A percentile compares a stretch with the other conserved stretches of the same genome.
Conservation (phyloP, 306 rosid genomes). For the Begonia loranthoides region DNA sequence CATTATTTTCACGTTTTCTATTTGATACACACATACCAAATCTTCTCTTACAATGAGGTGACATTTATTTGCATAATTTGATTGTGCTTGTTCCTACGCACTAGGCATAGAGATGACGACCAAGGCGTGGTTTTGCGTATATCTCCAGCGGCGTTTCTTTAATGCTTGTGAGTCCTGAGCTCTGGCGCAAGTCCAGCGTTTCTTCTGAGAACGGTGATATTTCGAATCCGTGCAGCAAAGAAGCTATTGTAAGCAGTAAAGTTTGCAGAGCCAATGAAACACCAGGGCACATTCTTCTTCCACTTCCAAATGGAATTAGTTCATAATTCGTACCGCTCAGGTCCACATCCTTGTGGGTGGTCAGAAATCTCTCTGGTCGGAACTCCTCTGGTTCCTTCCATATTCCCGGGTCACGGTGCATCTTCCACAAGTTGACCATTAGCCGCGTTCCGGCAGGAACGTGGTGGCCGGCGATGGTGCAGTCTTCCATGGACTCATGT, state of each 20-base stretch:
- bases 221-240: conserved; percentile 18
- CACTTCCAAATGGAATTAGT: conserved; percentile 21
- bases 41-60: too few relatives aligned
- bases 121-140: conserved; percentile 11
- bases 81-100: too few relatives aligned
- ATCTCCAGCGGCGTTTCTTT: conserved; percentile 13
- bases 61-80: too few relatives aligned
- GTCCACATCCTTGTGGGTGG: conserved; percentile 1
- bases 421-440: conserved; percentile 9
- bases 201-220: neutral
- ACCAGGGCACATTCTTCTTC: conserved; percentile 25
- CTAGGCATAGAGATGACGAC: neutral
- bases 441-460: conserved; percentile 11
- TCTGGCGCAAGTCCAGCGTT: conserved; percentile 17
- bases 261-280: conserved; percentile 10
- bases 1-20: too few relatives aligned
- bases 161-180: conserved; percentile 11
- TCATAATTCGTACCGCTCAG: conserved; percentile 13
- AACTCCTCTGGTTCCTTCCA: conserved; percentile 21
- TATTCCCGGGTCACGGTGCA: conserved; percentile 18
- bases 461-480: conserved; percentile 15
- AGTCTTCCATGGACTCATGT: conserved; percentile 14
- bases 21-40: too few relatives aligned
- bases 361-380: conserved; percentile 16
- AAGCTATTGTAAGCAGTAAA: conserved; percentile 11